phyloP scores from a whole-genome alignment of 306 rosid species.

The Quercus gilva region DNA sequence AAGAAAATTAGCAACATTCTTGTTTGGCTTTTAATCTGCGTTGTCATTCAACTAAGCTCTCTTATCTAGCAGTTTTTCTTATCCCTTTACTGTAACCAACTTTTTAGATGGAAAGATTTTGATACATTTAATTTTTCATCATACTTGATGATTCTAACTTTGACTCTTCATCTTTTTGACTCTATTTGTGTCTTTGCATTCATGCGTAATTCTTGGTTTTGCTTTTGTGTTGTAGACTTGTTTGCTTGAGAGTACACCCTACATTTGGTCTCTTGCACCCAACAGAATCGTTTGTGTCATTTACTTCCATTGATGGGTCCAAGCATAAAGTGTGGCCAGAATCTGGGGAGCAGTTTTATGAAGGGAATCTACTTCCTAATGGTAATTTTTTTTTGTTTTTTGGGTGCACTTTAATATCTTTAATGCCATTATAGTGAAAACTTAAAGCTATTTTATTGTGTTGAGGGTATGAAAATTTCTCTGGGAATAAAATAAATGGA shows the following conservation, averaged over 20 bases:
- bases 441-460: not conserved
- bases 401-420: not conserved
- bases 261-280: conserved; percentile 78
- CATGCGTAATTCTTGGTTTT: not conserved
- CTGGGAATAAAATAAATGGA: not conserved
- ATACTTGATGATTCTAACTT: not conserved
- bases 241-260: conserved; percentile 90
- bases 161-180: not conserved
- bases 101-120: not conserved
- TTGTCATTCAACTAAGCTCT: not conserved
- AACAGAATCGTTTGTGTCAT: conserved; percentile 65
- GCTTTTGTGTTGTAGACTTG: conserved; percentile 56
- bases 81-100: too few relatives aligned
- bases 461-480: not conserved
- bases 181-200: not conserved
- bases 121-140: not conserved
- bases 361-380: conserved; percentile 67
- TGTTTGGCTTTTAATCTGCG: not conserved
- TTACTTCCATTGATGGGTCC: conserved; percentile 75
- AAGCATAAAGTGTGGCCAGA: conserved; percentile 78
- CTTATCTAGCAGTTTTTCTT: not conserved
- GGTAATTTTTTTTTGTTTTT: conserved; percentile 41
- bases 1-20: not conserved
- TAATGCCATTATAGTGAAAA: not conserved
- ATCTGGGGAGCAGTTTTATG: conserved; percentile 61